Evolutionary conservation across 208 protist genomes (phyloP).

Genomic region (Trypanosoma scelopori): DNA sequence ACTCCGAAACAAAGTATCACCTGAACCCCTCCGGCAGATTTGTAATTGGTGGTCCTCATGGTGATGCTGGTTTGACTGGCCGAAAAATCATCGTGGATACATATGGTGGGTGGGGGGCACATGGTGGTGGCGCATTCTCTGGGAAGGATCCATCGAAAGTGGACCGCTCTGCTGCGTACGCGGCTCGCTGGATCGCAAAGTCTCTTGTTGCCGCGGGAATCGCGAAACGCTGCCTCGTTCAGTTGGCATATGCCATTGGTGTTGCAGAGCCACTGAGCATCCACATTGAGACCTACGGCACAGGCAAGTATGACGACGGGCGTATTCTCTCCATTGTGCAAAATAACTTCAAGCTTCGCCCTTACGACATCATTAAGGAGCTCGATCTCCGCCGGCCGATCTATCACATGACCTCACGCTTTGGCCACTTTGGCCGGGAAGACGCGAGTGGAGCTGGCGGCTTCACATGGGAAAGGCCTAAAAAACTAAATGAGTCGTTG

Average conservation of each 20-base stretch:
- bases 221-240: conserved; percentile 94
- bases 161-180: conserved; percentile 99
- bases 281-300: conserved; percentile 99
- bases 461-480: conserved; percentile 99
- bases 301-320: conserved; percentile 84
- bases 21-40: conserved; percentile 99
- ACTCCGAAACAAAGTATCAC: conserved; percentile 96
- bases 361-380: conserved; percentile 97
- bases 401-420: conserved; percentile 96
- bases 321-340: conserved; percentile 89
- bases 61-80: conserved; percentile 99
- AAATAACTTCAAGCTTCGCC: conserved; percentile 98
- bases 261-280: conserved; percentile 97
- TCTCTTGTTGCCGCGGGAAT: conserved; percentile 96
- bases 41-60: conserved; percentile 99
- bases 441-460: conserved; percentile 83
- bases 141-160: conserved; percentile 99
- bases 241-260: conserved; percentile 99
- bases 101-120: conserved; percentile 99
- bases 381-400: conserved; percentile 96
- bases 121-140: conserved; percentile 99
- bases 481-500: conserved; percentile 90
- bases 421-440: conserved; percentile 99
- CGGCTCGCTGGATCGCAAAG: conserved; percentile 99
- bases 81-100: conserved; percentile 99